A percentile compares a stretch with the other conserved stretches of the same genome.
Evolutionary conservation across 2,329 filamentous ascomycete species (phyloP).

Genomic region (Penicillium italicum): DNA sequence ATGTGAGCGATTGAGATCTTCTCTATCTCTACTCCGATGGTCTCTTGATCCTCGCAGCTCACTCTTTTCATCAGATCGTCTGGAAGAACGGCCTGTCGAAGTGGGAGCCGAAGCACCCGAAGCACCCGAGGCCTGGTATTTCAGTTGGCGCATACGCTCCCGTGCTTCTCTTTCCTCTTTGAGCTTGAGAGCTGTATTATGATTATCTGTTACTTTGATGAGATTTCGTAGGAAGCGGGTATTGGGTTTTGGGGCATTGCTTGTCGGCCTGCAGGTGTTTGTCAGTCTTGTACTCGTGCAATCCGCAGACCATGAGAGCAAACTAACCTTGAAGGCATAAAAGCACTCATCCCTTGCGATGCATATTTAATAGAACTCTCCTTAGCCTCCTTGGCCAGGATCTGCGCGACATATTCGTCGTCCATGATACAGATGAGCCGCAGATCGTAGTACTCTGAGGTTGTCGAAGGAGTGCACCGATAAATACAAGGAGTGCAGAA

Average conservation of each 20-base stretch:
- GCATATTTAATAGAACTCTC: conserved; percentile 71
- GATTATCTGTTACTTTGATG: conserved; percentile 79
- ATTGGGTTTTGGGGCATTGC: conserved; percentile 78
- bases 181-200: conserved; percentile 81
- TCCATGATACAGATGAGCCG: conserved; percentile 37
- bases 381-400: conserved; percentile 77
- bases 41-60: conserved; percentile 22
- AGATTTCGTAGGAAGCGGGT: conserved; percentile 85
- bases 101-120: conserved; percentile 13
- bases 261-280: conserved; percentile 51
- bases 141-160: conserved; percentile 62
- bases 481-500: not conserved
- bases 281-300: not conserved
- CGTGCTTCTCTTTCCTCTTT: conserved; percentile 78
- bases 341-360: conserved; percentile 68
- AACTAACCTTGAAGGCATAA: conserved; percentile 53
- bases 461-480: not conserved
- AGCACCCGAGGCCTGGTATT: conserved; percentile 34
- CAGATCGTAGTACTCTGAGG: conserved; percentile 19
- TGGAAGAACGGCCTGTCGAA: conserved; percentile 23
- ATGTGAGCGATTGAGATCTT: conserved; percentile 26
- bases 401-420: conserved; percentile 64
- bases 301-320: not conserved
- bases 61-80: conserved; percentile 35
- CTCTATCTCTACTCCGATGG: conserved; percentile 15